Evolutionary conservation across 176 grass and related monocot species (phyloP).

Genomic region (Musa schizocarpa): DNA sequence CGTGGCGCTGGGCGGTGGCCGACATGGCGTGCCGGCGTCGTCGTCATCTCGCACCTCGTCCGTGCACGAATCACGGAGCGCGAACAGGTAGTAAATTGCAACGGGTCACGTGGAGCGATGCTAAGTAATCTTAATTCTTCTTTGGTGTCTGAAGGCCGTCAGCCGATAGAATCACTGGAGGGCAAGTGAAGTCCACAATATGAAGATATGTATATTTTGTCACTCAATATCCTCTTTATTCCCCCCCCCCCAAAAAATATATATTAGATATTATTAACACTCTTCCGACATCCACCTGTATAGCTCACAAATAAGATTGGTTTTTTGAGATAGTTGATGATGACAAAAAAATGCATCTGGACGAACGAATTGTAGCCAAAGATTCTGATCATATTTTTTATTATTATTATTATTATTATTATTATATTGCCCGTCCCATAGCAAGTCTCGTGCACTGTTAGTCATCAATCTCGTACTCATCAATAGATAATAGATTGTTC

Average conservation of each 20-base stretch:
- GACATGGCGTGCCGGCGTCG: neutral
- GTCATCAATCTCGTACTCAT: too few species aligned
- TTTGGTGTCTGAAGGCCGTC: neutral
- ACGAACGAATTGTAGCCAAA: too few species aligned
- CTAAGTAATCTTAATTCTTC: neutral
- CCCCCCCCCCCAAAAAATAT: accelerated
- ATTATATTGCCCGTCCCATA: too few species aligned
- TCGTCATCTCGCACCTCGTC: neutral
- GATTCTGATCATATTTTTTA: too few species aligned
- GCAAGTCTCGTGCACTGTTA: too few species aligned
- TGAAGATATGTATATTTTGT: too few species aligned
- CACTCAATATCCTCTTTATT: neutral
- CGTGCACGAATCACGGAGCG: neutral
- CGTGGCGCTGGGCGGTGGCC: neutral
- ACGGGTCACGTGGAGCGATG: neutral
- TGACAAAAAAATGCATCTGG: neutral
- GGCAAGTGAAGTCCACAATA: neutral
- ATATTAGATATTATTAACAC: neutral
- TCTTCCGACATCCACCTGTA: neutral
- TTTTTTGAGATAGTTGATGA: neutral
- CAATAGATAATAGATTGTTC: too few species aligned
- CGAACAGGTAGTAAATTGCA: neutral
- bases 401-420: too few species aligned
- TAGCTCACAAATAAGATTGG: too few species aligned
- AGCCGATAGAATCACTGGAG: neutral